phyloP scores from a whole-genome alignment of 345 rosid species.

The Salix koriyanagi region DNA sequence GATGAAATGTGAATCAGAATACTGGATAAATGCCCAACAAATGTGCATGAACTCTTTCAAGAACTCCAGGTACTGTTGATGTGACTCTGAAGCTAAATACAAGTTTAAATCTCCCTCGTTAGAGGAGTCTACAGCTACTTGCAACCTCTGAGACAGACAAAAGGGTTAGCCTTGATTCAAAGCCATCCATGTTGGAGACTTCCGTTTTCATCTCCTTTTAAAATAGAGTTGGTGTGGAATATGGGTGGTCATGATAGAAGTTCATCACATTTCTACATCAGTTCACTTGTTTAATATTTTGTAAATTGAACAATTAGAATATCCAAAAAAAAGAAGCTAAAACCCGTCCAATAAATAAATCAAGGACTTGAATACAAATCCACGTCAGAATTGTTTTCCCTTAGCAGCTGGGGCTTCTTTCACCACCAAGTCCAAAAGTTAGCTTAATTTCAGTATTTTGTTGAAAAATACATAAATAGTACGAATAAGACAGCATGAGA shows the following conservation, averaged over 20 bases:
- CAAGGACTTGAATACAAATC: no score
- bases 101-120: background rate
- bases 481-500: no score
- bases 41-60: background rate
- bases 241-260: background rate
- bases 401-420: no score
- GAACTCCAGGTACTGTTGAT: background rate
- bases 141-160: background rate
- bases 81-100: background rate
- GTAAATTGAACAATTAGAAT: background rate
- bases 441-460: no score
- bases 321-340: background rate
- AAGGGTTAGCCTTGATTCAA: background rate
- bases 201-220: background rate
- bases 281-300: background rate
- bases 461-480: no score
- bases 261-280: background rate
- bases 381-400: no score
- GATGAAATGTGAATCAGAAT: no score
- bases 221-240: background rate
- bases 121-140: background rate
- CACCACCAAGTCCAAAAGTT: no score
- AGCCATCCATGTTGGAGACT: background rate
- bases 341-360: no score
- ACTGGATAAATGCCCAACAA: background rate